phyloP scores from a whole-genome alignment of 768 basidiomycete genomes.

The Russula griseocarnosa region DNA sequence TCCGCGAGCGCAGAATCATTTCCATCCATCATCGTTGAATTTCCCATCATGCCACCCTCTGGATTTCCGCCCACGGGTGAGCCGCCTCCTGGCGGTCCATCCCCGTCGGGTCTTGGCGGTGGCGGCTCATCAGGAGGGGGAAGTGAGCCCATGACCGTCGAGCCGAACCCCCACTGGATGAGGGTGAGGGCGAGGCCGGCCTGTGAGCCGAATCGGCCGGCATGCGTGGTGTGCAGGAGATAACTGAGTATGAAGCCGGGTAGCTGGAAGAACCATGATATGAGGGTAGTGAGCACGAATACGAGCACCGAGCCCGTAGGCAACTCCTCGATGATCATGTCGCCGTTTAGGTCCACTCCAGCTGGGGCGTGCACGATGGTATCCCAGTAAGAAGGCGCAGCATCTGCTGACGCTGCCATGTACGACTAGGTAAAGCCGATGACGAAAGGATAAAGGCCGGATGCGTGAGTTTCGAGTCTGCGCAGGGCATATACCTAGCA shows the following conservation, averaged over 20 bases:
- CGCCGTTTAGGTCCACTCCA: conserved; percentile 45
- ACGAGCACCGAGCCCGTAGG: conserved; percentile 72
- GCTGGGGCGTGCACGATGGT: conserved; percentile 85
- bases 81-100: not conserved
- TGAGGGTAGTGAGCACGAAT: conserved; percentile 76
- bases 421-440: conserved; percentile 60
- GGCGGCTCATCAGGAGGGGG: conserved; percentile 21
- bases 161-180: conserved; percentile 87
- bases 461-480: not conserved
- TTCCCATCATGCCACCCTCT: conserved; percentile 9
- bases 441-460: not conserved
- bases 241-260: conserved; percentile 91
- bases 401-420: conserved; percentile 79
- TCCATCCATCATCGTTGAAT: conserved; percentile 23
- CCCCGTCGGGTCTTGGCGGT: not conserved
- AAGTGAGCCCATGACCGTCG: conserved; percentile 38
- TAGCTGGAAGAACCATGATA: conserved; percentile 96
- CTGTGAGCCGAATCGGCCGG: conserved; percentile 88
- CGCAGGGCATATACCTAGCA: not conserved
- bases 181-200: conserved; percentile 94
- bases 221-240: conserved; percentile 86
- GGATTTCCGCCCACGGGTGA: conserved; percentile 26
- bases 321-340: conserved; percentile 89
- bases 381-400: conserved; percentile 95
- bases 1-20: not conserved